Evolutionary conservation across 2,329 filamentous ascomycete genomes (phyloP).

Genomic region (Colletotrichum sp.): DNA sequence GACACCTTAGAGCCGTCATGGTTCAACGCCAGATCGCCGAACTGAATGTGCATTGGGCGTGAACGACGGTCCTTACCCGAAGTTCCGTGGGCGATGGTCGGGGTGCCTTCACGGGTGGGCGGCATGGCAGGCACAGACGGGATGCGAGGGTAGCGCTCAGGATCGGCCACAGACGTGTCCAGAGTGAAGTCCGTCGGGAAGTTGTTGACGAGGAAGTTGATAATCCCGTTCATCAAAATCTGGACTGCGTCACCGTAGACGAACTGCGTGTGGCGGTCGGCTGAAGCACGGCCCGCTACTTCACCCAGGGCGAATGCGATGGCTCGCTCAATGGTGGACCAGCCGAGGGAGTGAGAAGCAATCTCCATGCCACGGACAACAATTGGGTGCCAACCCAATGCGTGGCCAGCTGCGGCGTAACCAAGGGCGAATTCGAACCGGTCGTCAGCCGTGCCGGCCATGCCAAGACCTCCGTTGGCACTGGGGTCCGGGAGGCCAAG

Average conservation of each 20-base stretch:
- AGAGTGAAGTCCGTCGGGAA: conserved; percentile 67
- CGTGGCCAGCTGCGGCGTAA: conserved; percentile 67
- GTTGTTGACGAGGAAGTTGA: conserved; percentile 64
- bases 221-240: conserved; percentile 57
- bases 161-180: conserved; percentile 48
- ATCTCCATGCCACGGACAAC: conserved; percentile 64
- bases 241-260: conserved; percentile 61
- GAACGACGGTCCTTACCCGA: conserved; percentile 46
- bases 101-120: conserved; percentile 30
- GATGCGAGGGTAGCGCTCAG: conserved; percentile 44
- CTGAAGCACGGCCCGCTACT: conserved; percentile 22
- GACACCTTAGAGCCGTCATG: conserved; percentile 34
- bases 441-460: conserved; percentile 45
- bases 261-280: conserved; percentile 43
- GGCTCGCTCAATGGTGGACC: conserved; percentile 66
- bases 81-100: conserved; percentile 43
- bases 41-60: conserved; percentile 69
- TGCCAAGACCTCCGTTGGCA: conserved; percentile 32
- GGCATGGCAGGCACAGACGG: conserved; percentile 49
- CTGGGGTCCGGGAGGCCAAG: conserved; percentile 39
- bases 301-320: conserved; percentile 62
- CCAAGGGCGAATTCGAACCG: conserved; percentile 63
- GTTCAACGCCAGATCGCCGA: conserved; percentile 66
- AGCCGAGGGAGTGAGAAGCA: conserved; percentile 61
- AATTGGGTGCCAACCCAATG: conserved; percentile 61